Percentiles rank a stretch among this genome's conserved stretches.
phyloP scores from a whole-genome alignment of 2,329 filamentous ascomycete species.

The Dothideomycetes sp. region DNA sequence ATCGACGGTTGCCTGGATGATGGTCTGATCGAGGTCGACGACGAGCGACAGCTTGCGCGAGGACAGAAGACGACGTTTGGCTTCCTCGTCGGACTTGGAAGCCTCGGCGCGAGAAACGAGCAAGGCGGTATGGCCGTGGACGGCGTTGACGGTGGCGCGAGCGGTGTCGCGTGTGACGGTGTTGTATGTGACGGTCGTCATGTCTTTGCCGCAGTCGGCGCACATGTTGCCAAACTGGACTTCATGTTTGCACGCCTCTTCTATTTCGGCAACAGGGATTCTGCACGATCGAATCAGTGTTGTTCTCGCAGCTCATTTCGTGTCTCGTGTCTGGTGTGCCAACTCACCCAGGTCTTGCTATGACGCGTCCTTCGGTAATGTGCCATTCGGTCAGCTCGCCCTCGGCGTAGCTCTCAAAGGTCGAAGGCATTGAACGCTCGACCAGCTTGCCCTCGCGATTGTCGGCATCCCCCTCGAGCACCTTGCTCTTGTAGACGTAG shows the following conservation, averaged over 20 bases:
- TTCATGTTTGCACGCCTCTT: conserved; percentile 85
- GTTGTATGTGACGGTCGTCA: conserved; percentile 83
- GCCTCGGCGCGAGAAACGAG: conserved; percentile 79
- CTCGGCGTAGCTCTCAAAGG: conserved; percentile 76
- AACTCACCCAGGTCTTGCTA: conserved; percentile 36
- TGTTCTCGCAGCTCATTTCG: too few relatives aligned
- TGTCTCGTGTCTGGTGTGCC: too few relatives aligned
- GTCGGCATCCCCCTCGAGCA: conserved; percentile 59
- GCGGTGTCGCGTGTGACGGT: conserved; percentile 69
- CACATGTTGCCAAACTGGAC: conserved; percentile 87
- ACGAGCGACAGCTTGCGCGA: conserved; percentile 83
- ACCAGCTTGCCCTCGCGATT: conserved; percentile 59
- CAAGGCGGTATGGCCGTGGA: conserved; percentile 80
- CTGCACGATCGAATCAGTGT: conserved; percentile 26
- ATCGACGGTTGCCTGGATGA: conserved; percentile 96
- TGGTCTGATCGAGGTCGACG: conserved; percentile 94
- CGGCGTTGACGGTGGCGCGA: conserved; percentile 88
- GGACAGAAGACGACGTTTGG: conserved; percentile 71
- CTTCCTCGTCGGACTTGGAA: conserved; percentile 70
- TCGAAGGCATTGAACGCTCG: conserved; percentile 61
- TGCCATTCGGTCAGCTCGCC: conserved; percentile 71
- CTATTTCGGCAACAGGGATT: conserved; percentile 59
- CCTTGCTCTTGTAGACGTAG: conserved; percentile 74
- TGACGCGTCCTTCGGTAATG: conserved; percentile 55
- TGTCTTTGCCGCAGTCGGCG: conserved; percentile 86